Percentiles rank a stretch among this genome's conserved stretches.
Conservation (phyloP, 78 protist genomes). For the Creolimax fragrantissima region DNA sequence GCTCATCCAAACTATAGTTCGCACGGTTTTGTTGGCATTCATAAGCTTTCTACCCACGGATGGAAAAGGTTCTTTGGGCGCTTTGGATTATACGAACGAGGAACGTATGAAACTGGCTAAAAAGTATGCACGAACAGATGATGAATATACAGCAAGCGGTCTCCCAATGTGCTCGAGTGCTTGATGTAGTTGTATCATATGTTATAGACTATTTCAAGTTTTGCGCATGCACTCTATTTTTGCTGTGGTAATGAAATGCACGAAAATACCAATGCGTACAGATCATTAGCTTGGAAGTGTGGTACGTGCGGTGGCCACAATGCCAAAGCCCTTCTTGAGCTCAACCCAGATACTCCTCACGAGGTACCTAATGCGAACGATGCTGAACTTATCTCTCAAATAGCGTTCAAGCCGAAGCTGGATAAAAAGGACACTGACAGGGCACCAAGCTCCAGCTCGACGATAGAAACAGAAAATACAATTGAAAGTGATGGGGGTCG, state of each 20-base stretch:
- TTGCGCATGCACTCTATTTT: not conserved
- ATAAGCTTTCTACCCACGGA: slow-evolving; percentile 69
- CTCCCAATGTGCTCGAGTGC: too few species aligned
- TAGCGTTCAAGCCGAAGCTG: not conserved
- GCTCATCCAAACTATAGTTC: too few species aligned
- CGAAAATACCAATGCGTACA: too few species aligned
- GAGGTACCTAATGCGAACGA: not conserved
- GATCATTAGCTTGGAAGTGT: not conserved
- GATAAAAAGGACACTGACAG: not conserved
- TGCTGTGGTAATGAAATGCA: too few species aligned
- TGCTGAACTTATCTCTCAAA: not conserved
- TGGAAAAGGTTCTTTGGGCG: slow-evolving; percentile 81
- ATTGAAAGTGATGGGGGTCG: not conserved
- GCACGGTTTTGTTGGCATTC: slow-evolving; percentile 75
- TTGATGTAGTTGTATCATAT: not conserved
- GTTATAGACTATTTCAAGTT: not conserved
- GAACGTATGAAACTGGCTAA: not conserved
- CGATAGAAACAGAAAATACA: not conserved
- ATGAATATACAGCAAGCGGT: not conserved
- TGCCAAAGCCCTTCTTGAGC: not conserved
- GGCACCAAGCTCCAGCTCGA: not conserved
- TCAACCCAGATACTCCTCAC: not conserved
- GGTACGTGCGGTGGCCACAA: not conserved
- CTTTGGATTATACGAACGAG: slow-evolving; percentile 56
- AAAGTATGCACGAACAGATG: not conserved